phyloP scores from a whole-genome alignment of 169 alveolate species.

The Eimeria praecox region DNA sequence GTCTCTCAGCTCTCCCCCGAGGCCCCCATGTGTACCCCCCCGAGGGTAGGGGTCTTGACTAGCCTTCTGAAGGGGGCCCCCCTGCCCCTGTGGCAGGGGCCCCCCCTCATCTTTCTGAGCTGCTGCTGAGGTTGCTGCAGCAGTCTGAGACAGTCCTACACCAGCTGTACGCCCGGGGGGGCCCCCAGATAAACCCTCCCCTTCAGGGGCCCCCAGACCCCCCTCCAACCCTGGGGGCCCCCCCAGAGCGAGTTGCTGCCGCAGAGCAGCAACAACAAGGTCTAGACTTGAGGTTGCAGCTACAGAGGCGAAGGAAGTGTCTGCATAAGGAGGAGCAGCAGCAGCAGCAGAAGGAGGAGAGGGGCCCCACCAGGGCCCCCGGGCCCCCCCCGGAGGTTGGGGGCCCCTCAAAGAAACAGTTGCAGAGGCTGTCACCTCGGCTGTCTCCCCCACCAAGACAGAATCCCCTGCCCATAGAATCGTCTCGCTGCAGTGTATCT shows the following conservation, averaged over 20 bases:
- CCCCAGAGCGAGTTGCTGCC: slow-evolving; percentile 26
- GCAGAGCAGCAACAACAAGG: background rate
- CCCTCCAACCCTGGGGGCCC: background rate
- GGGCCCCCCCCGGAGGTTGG: background rate
- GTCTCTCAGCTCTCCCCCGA: slow-evolving; percentile 26
- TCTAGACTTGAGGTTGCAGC: background rate
- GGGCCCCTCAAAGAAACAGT: slow-evolving; percentile 24
- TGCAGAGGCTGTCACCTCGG: slow-evolving; percentile 64
- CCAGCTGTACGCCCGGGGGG: background rate
- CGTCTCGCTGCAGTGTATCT: slow-evolving; percentile 62
- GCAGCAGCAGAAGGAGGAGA: background rate
- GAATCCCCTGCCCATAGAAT: slow-evolving; percentile 22
- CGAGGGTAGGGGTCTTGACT: slow-evolving; percentile 9
- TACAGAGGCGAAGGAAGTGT: background rate
- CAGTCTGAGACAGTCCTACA: too few species aligned
- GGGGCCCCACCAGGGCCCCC: background rate
- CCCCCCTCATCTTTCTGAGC: background rate
- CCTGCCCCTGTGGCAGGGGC: background rate
- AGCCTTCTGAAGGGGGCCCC: background rate
- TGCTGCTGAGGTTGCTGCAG: background rate
- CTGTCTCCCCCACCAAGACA: slow-evolving; percentile 11
- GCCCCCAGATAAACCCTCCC: background rate
- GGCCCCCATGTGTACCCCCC: slow-evolving; percentile 52
- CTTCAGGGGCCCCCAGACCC: slow-evolving; percentile 21
- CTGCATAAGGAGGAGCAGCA: background rate